Evolutionary conservation across 345 rosid genomes (phyloP).

Genomic region (Eutrema japonicum): DNA sequence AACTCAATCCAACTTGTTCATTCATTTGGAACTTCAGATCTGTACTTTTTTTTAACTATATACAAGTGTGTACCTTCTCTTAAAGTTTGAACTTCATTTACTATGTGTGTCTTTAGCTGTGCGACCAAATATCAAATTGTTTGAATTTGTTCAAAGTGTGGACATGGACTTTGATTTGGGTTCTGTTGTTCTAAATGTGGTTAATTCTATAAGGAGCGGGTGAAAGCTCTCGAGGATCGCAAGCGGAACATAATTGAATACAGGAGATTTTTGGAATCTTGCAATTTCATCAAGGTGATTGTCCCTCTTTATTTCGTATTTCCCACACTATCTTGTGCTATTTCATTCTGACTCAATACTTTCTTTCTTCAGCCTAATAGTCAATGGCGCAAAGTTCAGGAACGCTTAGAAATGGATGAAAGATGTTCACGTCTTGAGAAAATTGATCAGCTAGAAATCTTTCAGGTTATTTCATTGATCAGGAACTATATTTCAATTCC

Average conservation of each 20-base stretch:
- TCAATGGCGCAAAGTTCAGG: constrained; percentile 99
- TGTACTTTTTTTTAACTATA: background rate
- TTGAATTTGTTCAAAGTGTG: constrained; percentile 6
- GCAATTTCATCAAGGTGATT: constrained; percentile 86
- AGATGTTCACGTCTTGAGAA: constrained; percentile 90
- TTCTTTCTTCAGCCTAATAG: constrained; percentile 64
- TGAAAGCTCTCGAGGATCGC: constrained; percentile 75
- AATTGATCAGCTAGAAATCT: constrained; percentile 83
- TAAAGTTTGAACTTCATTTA: constrained; percentile 15
- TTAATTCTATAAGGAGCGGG: constrained; percentile 63
- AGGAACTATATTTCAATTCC: constrained; percentile 19
- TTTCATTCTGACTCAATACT: constrained; percentile 31
- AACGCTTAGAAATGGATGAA: constrained; percentile 87
- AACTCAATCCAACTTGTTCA: constrained; percentile 9
- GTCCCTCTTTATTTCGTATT: background rate
- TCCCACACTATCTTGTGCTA: constrained; percentile 20
- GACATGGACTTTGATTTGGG: constrained; percentile 12
- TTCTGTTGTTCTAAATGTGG: constrained; percentile 36
- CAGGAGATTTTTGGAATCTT: constrained; percentile 79
- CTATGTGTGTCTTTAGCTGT: constrained; percentile 19
- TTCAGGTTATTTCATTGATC: constrained; percentile 62
- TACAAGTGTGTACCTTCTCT: constrained; percentile 22
- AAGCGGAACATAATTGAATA: constrained; percentile 71
- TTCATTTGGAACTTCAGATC: constrained; percentile 23
- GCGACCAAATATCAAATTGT: constrained; percentile 3